Evolutionary conservation across 257 asterid genomes (phyloP).

Genomic region (Dorcoceras hygrometricum): DNA sequence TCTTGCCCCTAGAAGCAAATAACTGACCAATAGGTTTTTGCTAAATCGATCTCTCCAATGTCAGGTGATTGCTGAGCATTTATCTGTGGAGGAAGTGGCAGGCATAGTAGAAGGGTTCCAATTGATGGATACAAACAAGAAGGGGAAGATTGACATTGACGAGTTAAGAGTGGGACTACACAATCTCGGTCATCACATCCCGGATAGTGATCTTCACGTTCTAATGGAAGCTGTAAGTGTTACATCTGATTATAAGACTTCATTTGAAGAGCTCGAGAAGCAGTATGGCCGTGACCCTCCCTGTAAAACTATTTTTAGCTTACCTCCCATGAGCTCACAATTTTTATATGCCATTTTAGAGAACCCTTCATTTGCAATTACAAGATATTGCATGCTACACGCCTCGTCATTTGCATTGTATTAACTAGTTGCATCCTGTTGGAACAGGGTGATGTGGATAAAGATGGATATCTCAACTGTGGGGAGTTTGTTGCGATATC

Average conservation of each 20-base stretch:
- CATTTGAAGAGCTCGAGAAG: not conserved
- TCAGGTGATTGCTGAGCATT: conserved; percentile 63
- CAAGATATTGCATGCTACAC: not conserved
- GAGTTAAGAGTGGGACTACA: conserved; percentile 57
- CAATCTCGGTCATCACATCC: conserved; percentile 67
- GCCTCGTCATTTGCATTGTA: not conserved
- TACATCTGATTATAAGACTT: not conserved
- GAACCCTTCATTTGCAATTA: not conserved
- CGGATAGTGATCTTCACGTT: conserved; percentile 49
- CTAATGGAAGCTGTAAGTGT: conserved; percentile 70
- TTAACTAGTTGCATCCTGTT: not conserved
- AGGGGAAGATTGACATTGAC: conserved; percentile 53
- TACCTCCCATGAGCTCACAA: not conserved
- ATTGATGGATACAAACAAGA: conserved; percentile 54
- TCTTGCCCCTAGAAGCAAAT: not conserved
- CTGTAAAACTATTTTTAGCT: not conserved
- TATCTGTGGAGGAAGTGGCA: conserved; percentile 61
- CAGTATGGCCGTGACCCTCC: not conserved
- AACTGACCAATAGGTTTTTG: not conserved
- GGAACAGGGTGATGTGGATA: conserved; percentile 57
- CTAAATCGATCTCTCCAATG: conserved; percentile 21
- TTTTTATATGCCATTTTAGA: too few species aligned
- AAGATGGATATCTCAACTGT: conserved; percentile 58
- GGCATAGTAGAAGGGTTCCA: conserved; percentile 58
- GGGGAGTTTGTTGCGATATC: conserved; percentile 63